A percentile compares a stretch with the other conserved stretches of the same genome.
These are phyloP conservation scores for Polytrichum commune DNA, from an alignment of 225 moss, liverwort and hornwort species.

Conservation along the genomic window DNA sequence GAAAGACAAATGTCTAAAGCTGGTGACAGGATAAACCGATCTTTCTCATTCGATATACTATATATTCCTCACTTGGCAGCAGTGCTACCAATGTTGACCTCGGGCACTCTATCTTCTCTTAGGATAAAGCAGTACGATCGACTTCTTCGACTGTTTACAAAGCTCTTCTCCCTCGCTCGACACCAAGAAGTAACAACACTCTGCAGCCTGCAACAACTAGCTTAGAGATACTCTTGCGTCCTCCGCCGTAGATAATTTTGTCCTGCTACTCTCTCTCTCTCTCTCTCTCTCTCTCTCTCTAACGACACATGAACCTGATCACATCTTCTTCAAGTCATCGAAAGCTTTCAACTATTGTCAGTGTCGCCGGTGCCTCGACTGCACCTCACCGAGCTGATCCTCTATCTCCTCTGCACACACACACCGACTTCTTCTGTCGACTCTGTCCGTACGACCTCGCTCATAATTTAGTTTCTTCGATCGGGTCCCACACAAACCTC, in stretches of 20 bases:
- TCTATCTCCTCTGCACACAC: background rate
- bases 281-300: too few species aligned
- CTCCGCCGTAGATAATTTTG: background rate
- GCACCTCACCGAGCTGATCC: background rate
- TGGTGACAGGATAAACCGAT: background rate
- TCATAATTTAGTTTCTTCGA: too few species aligned
- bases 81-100: background rate
- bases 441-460: background rate
- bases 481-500: background rate
- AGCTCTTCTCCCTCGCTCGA: background rate
- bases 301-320: background rate
- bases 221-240: background rate
- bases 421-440: constrained; percentile 2
- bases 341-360: background rate
- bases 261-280: background rate
- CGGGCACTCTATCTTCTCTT: background rate
- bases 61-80: background rate
- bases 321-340: background rate
- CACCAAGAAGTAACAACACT: background rate
- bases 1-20: background rate
- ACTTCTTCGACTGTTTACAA: background rate
- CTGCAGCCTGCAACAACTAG: background rate
- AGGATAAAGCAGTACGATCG: background rate
- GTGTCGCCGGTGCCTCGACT: background rate
- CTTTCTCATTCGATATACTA: background rate